Base-by-base conservation (phyloP, 1,284 basidiomycete genomes). In the Pseudozyma tsukubaensis region DNA sequence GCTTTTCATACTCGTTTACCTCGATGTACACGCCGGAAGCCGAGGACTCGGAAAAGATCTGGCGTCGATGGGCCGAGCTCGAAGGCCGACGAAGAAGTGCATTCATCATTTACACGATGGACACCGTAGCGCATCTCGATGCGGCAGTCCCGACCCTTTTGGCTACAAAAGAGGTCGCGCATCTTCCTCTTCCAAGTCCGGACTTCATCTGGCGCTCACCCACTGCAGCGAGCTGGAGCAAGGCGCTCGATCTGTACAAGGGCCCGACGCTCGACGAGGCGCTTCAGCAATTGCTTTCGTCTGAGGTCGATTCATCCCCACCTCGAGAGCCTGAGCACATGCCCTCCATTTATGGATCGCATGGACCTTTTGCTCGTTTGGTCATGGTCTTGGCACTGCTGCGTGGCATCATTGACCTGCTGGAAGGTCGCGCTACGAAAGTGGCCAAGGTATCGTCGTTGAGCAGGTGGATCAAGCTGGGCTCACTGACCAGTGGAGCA, bases 361-460 rank as follows among this genome's bases (percentile, higher is more conserved):
- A 78, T 43, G 79, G 79, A 2, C 77, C 79, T 18, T 81, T 81
- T 51, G 79, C 79, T 32, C 67, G 79, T 11, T 55, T 79, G 21
- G 65, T 76, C 21, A 74, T 78, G 64, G 62, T 81, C 18, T 13
- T 79, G 39, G 64, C 79, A n/a, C 57, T 81, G 58, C 70, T 81
- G 52, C 75, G 79, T 8, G 79, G 79, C 49, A 78, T 81, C 52
- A 63, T 79, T 13, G 75, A 76, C 29, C 65, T 81, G 64, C 64
- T 81, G 16, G 78, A 81, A n/a, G 75, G 70, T 3, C 63, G 76
- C 29, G 56, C 63, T 14, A 63, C 32, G 16, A 50, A 47, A 43
- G 78, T 77, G 18, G 39, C 76, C 24, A 67, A 59, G 36, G 60
- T 67, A 10, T 77, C 74, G 3, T 76, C 74, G 18, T 40, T 80